Percentiles rank a stretch among this genome's conserved stretches.
Evolutionary conservation across 1,284 basidiomycete species (phyloP).

Genomic region (Malassezia vespertilionis): DNA sequence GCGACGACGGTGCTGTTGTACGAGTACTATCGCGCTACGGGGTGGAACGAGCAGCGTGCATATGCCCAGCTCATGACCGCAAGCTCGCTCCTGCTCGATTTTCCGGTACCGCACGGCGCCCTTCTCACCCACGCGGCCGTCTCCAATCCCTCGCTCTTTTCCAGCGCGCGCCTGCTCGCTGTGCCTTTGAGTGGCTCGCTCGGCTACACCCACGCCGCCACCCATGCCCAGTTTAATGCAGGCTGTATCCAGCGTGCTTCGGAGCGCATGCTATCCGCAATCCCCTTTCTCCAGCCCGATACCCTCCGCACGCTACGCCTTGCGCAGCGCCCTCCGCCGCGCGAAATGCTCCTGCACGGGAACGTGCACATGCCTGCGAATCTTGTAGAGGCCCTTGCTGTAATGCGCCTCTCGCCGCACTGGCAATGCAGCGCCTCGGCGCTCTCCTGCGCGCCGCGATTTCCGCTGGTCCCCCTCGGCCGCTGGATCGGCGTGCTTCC

Average conservation of each 20-base stretch:
- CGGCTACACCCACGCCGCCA: conserved; percentile 71
- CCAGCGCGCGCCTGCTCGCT: conserved; percentile 79
- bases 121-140: conserved; percentile 75
- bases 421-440: conserved; percentile 47
- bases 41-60: conserved; percentile 92
- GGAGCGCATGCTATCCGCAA: conserved; percentile 5
- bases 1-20: conserved; percentile 63
- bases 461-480: conserved; percentile 51
- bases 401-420: conserved; percentile 57
- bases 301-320: conserved; percentile 47
- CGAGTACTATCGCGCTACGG: conserved; percentile 76
- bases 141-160: conserved; percentile 66
- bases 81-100: conserved; percentile 59
- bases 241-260: conserved; percentile 7
- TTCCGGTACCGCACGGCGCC: conserved; percentile 65
- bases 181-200: conserved; percentile 84
- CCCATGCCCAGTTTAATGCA: conserved; percentile 50
- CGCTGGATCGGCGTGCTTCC: conserved; percentile 18
- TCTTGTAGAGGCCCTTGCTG: conserved; percentile 77
- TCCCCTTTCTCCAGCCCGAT: conserved; percentile 11
- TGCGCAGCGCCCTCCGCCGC: neutral
- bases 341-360: conserved; percentile 84
- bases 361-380: conserved; percentile 79
- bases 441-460: conserved; percentile 37
- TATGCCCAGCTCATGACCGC: conserved; percentile 81